Conservation (phyloP, 2,329 filamentous ascomycete genomes). For the Didymellaceae sp. region DNA sequence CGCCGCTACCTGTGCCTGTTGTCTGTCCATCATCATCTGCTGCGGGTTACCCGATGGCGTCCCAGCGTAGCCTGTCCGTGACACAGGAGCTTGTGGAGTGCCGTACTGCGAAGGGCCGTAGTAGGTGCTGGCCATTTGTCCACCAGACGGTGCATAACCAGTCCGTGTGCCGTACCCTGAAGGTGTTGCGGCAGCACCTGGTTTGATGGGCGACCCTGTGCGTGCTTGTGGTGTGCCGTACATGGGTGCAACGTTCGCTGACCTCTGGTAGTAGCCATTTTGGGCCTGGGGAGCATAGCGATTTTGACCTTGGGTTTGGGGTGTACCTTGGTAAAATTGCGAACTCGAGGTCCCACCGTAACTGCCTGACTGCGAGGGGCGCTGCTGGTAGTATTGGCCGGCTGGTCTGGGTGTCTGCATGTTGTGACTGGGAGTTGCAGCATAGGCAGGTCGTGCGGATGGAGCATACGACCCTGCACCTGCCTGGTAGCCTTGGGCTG, state of each 20-base stretch:
- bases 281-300: slow-evolving; percentile 41
- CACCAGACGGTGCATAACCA: slow-evolving; percentile 37
- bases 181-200: slow-evolving; percentile 29
- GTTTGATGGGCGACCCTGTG: slow-evolving; percentile 48
- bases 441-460: slow-evolving; percentile 35
- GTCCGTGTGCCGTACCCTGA: slow-evolving; percentile 38
- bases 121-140: slow-evolving; percentile 43
- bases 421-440: slow-evolving; percentile 36
- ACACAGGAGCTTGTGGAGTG: slow-evolving; percentile 36
- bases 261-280: slow-evolving; percentile 44
- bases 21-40: slow-evolving; percentile 45
- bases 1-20: slow-evolving; percentile 39
- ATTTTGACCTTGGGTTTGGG: slow-evolving; percentile 41
- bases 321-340: slow-evolving; percentile 44
- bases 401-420: slow-evolving; percentile 43
- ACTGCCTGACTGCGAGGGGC: slow-evolving; percentile 35
- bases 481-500: slow-evolving; percentile 38
- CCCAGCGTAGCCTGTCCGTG: slow-evolving; percentile 31
- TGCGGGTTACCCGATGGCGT: slow-evolving; percentile 35
- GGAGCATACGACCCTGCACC: slow-evolving; percentile 37
- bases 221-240: slow-evolving; percentile 43
- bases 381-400: slow-evolving; percentile 41
- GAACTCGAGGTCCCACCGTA: slow-evolving; percentile 39
- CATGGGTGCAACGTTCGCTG: slow-evolving; percentile 43
- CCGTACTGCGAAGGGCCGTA: slow-evolving; percentile 44